These are phyloP conservation scores for Termitomyces eurrhizus DNA, from an alignment of 768 basidiomycete species.

Conservation along the genomic window DNA sequence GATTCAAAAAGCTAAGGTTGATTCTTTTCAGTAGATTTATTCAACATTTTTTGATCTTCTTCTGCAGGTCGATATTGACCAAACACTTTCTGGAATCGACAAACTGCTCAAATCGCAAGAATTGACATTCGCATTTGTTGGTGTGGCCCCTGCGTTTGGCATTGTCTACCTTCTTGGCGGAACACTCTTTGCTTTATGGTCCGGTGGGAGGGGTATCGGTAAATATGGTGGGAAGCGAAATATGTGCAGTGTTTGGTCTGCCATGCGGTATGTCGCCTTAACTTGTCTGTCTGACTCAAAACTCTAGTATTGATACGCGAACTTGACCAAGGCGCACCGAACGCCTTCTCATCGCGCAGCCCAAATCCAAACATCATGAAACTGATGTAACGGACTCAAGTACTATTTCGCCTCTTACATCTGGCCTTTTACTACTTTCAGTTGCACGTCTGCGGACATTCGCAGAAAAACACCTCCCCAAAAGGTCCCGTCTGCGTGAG, in stretches of 20 bases:
- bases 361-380: conserved; percentile 11
- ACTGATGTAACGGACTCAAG: conserved; percentile 14
- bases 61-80: conserved; percentile 82
- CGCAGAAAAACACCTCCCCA: conserved; percentile 54
- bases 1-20: conserved; percentile 91
- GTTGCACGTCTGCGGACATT: conserved; percentile 63
- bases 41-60: neutral
- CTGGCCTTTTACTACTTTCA: conserved; percentile 72
- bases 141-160: conserved; percentile 85
- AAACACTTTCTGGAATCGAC: conserved; percentile 88
- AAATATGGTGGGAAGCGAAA: conserved; percentile 55
- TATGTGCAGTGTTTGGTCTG: conserved; percentile 60
- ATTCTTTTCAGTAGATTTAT: neutral
- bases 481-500: conserved; percentile 57
- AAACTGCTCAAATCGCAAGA: conserved; percentile 92
- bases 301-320: neutral
- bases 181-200: conserved; percentile 47
- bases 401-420: conserved; percentile 45
- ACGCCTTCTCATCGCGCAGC: conserved; percentile 56
- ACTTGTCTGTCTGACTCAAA: neutral
- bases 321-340: conserved; percentile 52
- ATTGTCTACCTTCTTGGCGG: conserved; percentile 68
- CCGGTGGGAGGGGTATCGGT: conserved; percentile 43
- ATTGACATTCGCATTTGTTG: conserved; percentile 94
- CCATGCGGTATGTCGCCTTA: conserved; percentile 51